Base-by-base conservation (phyloP, 2,329 filamentous ascomycete genomes). In the Myriosclerotinia scirpicola region DNA sequence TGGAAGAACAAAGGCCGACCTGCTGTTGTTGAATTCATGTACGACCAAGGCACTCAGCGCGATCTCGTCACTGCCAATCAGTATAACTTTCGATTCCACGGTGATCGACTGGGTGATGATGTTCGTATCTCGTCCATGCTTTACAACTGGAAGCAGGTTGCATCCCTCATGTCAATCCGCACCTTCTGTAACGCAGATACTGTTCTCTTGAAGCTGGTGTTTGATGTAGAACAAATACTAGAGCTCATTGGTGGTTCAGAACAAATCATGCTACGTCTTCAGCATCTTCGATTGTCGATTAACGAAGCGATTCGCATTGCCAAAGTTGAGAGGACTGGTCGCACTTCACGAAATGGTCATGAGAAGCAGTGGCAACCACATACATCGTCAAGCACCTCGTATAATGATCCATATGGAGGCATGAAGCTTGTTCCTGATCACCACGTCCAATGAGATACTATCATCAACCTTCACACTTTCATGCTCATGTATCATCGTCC, bases 181-280 rank as follows among this genome's bases (percentile, higher is more conserved):
- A 84, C 81, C 2, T 83, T 83, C 70, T 84, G 82, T 71, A 75
- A 78, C 34, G 79, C 81, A 1, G 82, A 85, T 69, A 80, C 78
- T 58, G 78, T 79, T 17, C 78, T 85, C 63, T 76, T 80, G 65
- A 83, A 83, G 71, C 78, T 83, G 55, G 73, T 84, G 64, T 78
- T 80, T 60, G 82, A 84, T 63, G 78, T 80, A 40, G 78, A 80
- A 50, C 78, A 80, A 67, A 78, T 84, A 55, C 74, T 84, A 15
- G 80, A 82, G 64, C 79, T 84, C 76, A 76, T 84, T 48, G 69
- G 80, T 63, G 75, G 71, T 30, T 64, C 55, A 15, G 71, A 74
- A 53, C 50, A 69, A 17, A 68, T 74, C 40, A 68, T 76, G 69
- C 56, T 72, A 8, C 67, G 70, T 59, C 67, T 77, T 53, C 73